These are phyloP conservation scores for Pseudofabraea citricarpa DNA, from an alignment of 2,329 filamentous ascomycete genomes.

Conservation along the genomic window DNA sequence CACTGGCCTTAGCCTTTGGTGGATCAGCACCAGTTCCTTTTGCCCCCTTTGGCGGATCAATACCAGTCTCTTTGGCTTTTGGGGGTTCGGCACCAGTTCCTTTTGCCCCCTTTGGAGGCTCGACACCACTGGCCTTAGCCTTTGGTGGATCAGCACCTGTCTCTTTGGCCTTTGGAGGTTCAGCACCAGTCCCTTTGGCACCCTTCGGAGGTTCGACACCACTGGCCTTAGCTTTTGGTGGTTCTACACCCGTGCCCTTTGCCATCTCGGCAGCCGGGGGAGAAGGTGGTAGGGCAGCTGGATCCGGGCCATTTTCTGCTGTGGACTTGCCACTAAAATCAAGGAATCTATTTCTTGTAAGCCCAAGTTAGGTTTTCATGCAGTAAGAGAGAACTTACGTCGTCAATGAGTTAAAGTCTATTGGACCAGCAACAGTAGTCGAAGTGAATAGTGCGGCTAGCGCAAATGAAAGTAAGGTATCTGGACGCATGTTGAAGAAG, in stretches of 20 bases:
- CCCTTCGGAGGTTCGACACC: not conserved
- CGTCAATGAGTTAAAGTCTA: constrained; percentile 1
- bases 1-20: not conserved
- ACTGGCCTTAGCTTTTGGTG: not conserved
- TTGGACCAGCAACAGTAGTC: constrained; percentile 14
- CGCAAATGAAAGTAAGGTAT: constrained; percentile 11
- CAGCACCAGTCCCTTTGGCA: not conserved
- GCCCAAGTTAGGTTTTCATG: not conserved
- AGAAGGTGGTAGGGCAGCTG: no score
- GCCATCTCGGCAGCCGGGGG: not conserved
- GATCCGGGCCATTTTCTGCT: not conserved
- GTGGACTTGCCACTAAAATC: not conserved
- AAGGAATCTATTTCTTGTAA: not conserved
- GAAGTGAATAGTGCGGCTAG: constrained; percentile 19
- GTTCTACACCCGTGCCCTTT: not conserved
- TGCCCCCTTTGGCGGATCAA: not conserved
- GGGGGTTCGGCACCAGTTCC: not conserved
- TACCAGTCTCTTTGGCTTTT: not conserved
- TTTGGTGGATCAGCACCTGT: not conserved
- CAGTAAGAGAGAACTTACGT: not conserved
- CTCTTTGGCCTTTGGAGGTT: not conserved
- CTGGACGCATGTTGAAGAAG: constrained; percentile 18
- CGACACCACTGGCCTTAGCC: not conserved
- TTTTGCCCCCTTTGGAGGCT: not conserved
- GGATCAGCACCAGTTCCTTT: not conserved